phyloP scores from a whole-genome alignment of 148 eudicot species.

The Silene conica region DNA sequence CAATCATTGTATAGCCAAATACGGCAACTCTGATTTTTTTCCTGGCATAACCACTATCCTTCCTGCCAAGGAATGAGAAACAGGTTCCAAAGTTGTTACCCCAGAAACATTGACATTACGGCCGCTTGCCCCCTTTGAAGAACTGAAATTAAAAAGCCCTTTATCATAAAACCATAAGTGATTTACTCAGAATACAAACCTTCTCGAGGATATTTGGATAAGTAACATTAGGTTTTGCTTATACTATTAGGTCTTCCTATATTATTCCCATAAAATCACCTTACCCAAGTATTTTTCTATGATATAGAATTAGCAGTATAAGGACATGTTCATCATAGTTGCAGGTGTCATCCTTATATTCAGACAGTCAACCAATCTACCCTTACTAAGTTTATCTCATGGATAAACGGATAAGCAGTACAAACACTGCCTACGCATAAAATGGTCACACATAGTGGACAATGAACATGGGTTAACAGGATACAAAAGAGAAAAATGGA shows the following conservation, averaged over 20 bases:
- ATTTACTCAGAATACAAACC: too few species aligned
- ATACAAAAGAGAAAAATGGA: background rate
- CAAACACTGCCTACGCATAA: too few species aligned
- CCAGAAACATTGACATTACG: background rate
- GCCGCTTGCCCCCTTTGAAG: too few species aligned
- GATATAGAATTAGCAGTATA: background rate
- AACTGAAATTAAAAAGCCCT: too few species aligned
- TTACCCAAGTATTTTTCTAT: background rate
- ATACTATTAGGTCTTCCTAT: too few species aligned
- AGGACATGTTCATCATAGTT: too few species aligned
- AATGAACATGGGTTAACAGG: background rate
- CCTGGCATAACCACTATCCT: background rate
- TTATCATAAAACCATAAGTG: background rate
- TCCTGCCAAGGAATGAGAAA: background rate
- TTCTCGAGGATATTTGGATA: background rate
- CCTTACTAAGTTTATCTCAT: too few species aligned
- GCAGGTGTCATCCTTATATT: background rate
- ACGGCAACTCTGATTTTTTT: background rate
- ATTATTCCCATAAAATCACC: background rate
- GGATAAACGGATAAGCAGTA: too few species aligned
- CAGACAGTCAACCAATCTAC: background rate
- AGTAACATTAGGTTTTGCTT: too few species aligned
- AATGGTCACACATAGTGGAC: too few species aligned
- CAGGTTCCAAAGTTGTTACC: background rate
- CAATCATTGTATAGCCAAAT: too few species aligned